Base-by-base conservation (phyloP, 805 yeast genomes). In the Saccharomyces kudriavzevii region DNA sequence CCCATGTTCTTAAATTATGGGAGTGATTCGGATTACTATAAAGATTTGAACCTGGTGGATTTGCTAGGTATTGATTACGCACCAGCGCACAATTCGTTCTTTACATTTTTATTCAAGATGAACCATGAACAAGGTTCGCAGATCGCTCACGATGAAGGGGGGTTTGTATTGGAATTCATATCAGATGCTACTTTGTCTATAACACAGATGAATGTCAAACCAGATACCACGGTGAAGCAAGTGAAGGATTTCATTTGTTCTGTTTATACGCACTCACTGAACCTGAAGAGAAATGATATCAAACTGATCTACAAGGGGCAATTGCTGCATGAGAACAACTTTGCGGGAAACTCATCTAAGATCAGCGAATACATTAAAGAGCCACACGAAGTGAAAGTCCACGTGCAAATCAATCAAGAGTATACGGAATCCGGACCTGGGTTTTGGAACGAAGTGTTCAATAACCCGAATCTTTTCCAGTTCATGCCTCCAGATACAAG, bases 61-160 rank as follows among this genome's bases (percentile, higher is more conserved):
- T 45, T 69, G 0, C 46, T 74, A n/a, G 60, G 66, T 1, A 53
- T 70, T n/a, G 76, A 72, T 57, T 65, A 68, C 27, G 64, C 70
- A 0, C 77, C 77, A 2, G 54, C 59, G 4, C 64, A 64, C 10
- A 57, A 55, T 2, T 48, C 67, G 25, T 61, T 60, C 47, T 61
- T 73, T 51, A 65, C 68, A 13, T 60, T 68, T 1, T 60, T 65
- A 60, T 63, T 67, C 52, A 57, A 57, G 43, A 57, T 69, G 13
- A 63, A 58, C 31, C 68, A 68, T 49, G 48, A 49, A 4, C 61
- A 59, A 47, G 26, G 14, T 9, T n/a, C 49, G 6, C 49, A 47
- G 5, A 40, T 28, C 6, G 31, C 17, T 4, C 54, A 52, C 25
- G 49, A 43, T 8, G 53, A 54, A 6, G 60, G 58, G 8, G 43